Evolutionary conservation across 1,139 yeast species (phyloP).

Genomic region (Pichia inconspicua): DNA sequence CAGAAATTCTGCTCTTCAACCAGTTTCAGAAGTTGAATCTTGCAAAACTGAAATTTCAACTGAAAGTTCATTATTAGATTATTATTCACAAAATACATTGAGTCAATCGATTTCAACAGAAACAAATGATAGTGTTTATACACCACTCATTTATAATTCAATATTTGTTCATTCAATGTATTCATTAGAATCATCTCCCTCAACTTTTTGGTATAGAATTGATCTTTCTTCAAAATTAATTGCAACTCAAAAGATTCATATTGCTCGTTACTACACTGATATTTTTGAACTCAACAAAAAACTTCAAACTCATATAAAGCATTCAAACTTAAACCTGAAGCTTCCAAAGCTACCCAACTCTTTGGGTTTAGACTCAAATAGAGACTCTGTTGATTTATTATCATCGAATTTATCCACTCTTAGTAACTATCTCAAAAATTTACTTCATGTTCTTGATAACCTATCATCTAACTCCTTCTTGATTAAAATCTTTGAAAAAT

Average conservation of each 20-base stretch:
- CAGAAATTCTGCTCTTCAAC: background rate
- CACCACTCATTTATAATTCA: slow-evolving; percentile 21
- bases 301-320: background rate
- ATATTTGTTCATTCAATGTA: slow-evolving; percentile 55
- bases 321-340: background rate
- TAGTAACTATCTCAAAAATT: slow-evolving; percentile 23
- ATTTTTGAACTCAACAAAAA: slow-evolving; percentile 44
- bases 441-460: background rate
- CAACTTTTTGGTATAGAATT: slow-evolving; percentile 50
- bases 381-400: slow-evolving; percentile 11
- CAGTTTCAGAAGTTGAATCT: background rate
- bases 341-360: slow-evolving; percentile 29
- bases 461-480: slow-evolving; percentile 1
- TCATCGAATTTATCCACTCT: slow-evolving; percentile 26
- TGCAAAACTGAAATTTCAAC: background rate
- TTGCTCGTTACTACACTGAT: slow-evolving; percentile 55
- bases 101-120: background rate
- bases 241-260: slow-evolving; percentile 33
- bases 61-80: slow-evolving; percentile 1
- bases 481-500: slow-evolving; percentile 3
- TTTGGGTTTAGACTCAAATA: slow-evolving; percentile 21
- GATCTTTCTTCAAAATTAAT: slow-evolving; percentile 35
- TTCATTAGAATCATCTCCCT: slow-evolving; percentile 36
- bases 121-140: background rate
- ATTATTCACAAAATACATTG: background rate